Conservation (phyloP, 2,329 filamentous ascomycete genomes). For the Penicillium sp. region DNA sequence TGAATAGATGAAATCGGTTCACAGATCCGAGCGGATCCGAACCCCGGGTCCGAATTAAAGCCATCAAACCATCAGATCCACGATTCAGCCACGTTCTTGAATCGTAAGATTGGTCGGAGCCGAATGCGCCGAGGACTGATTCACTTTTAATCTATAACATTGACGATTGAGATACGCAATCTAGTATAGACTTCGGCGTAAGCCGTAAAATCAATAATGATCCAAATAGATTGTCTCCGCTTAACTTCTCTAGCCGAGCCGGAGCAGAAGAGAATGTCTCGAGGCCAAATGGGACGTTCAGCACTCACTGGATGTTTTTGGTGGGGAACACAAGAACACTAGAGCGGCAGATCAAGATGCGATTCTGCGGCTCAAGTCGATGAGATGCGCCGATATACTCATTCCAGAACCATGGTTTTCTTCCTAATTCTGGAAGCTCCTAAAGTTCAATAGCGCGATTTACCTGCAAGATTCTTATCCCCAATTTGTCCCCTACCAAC, state of each 20-base stretch:
- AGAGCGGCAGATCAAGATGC: background rate
- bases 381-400: background rate
- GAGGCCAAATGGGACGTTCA: too few species aligned
- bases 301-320: too few species aligned
- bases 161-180: background rate
- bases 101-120: background rate
- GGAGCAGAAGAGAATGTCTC: too few species aligned
- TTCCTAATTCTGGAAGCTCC: background rate
- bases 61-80: background rate
- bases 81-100: background rate
- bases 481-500: too few species aligned
- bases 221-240: background rate
- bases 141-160: background rate
- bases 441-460: too few species aligned
- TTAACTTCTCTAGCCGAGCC: too few species aligned
- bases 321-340: too few species aligned
- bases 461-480: too few species aligned
- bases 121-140: background rate
- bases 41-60: background rate
- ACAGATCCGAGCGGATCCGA: background rate
- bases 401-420: too few species aligned
- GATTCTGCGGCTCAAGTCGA: background rate
- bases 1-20: background rate
- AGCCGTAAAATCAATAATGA: background rate
- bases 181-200: background rate